Percentiles rank a stretch among this genome's conserved stretches.
These are phyloP conservation scores for Avicennia marina DNA, from an alignment of 257 asterid species.

Conservation along the genomic window DNA sequence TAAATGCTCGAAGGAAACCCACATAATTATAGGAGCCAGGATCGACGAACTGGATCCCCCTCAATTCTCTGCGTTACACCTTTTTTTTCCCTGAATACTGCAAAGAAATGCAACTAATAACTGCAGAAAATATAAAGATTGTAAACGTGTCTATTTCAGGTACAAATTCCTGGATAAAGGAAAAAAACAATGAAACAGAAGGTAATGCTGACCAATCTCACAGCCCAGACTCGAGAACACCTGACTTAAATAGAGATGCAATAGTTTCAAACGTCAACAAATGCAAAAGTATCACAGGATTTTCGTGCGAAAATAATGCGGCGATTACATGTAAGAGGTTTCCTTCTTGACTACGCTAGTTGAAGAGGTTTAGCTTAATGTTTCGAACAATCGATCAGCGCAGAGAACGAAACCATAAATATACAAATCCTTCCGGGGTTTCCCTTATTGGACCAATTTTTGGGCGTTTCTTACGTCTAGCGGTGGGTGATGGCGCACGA, in stretches of 20 bases:
- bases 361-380: conserved; percentile 5
- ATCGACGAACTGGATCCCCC: conserved; percentile 1
- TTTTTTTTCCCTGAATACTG: background rate
- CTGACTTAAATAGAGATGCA: background rate
- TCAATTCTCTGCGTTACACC: background rate
- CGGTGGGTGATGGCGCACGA: background rate
- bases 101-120: background rate
- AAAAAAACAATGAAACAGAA: background rate
- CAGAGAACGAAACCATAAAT: conserved; percentile 1
- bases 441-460: background rate
- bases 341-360: conserved; percentile 8
- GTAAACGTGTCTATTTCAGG: conserved; percentile 6
- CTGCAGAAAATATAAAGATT: background rate
- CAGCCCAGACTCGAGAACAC: background rate
- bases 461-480: background rate
- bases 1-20: conserved; percentile 14
- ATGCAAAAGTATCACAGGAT: background rate
- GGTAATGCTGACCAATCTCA: background rate
- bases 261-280: background rate
- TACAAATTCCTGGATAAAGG: background rate
- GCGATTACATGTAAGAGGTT: background rate
- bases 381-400: conserved; percentile 14
- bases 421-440: background rate
- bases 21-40: background rate
- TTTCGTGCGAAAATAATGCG: background rate